These are phyloP conservation scores for Penicillium paxilli DNA, from an alignment of 495 filamentous ascomycete species.

Conservation along the genomic window DNA sequence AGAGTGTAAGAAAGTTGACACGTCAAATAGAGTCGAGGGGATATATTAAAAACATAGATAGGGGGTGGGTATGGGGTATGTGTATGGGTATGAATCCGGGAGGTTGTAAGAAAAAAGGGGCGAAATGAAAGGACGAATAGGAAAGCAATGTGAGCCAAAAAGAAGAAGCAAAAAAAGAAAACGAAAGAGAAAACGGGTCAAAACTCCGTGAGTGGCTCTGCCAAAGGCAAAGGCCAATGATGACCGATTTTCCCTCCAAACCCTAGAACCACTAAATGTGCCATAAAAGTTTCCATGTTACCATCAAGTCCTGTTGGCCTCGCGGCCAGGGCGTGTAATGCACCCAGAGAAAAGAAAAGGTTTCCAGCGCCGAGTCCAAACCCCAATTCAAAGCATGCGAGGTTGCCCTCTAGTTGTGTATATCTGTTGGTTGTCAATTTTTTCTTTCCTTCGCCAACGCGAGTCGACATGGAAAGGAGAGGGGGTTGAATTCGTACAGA, in stretches of 20 bases:
- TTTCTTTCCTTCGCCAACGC: slow-evolving; percentile 1
- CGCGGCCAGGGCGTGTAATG: not conserved
- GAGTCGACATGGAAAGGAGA: slow-evolving; percentile 4
- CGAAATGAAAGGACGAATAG: not conserved
- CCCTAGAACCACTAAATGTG: not conserved
- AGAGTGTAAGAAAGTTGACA: slow-evolving; percentile 2
- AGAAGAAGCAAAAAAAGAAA: not conserved
- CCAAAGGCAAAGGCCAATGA: not conserved
- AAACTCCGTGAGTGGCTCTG: not conserved
- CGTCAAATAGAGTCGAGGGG: slow-evolving; percentile 4
- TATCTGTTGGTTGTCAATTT: slow-evolving; percentile 21
- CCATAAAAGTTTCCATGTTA: not conserved
- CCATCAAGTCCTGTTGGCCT: not conserved
- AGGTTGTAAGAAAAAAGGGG: not conserved
- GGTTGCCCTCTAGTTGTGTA: slow-evolving; percentile 27
- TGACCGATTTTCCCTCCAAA: not conserved
- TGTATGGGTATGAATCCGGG: not conserved
- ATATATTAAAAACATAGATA: slow-evolving; percentile 12
- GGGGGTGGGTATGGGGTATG: slow-evolving; percentile 3
- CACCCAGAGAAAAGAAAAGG: not conserved
- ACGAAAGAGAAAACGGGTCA: not conserved
- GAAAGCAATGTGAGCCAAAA: not conserved
- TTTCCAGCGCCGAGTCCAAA: slow-evolving; percentile 18
- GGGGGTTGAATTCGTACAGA: not conserved
- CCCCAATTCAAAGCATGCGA: slow-evolving; percentile 19